Percentiles rank a stretch among this genome's conserved stretches.
These are phyloP conservation scores for Hygrophila difformis DNA, from an alignment of 257 asterid species.

Conservation along the genomic window DNA sequence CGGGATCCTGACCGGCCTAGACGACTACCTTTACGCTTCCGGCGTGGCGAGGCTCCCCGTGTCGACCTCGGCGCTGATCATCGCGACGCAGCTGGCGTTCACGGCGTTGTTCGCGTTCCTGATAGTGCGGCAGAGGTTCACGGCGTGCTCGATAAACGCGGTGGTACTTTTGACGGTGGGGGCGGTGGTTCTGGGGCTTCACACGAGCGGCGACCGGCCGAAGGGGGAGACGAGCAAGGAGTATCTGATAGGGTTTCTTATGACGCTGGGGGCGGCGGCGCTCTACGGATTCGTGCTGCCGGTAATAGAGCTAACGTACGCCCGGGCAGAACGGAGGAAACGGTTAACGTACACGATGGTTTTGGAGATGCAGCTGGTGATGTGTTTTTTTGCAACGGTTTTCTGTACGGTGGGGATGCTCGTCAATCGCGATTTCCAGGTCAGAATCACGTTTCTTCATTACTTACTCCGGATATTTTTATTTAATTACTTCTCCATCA, in stretches of 20 bases:
- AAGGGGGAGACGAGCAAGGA: constrained; percentile 27
- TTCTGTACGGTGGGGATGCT: constrained; percentile 36
- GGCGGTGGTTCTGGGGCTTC: constrained; percentile 34
- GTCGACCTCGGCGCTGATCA: constrained; percentile 29
- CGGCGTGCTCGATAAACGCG: constrained; percentile 33
- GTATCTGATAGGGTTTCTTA: constrained; percentile 26
- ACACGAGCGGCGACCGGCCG: constrained; percentile 33
- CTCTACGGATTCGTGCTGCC: constrained; percentile 33
- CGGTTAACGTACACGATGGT: constrained; percentile 18
- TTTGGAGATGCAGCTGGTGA: constrained; percentile 27
- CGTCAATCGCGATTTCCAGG: constrained; percentile 30
- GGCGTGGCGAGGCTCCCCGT: constrained; percentile 34
- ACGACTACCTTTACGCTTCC: constrained; percentile 28
- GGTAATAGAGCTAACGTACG: constrained; percentile 28
- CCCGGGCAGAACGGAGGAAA: constrained; percentile 20
- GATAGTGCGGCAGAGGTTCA: constrained; percentile 30
- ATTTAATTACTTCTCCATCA: too few species aligned
- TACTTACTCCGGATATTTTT: too few species aligned
- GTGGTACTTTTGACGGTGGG: constrained; percentile 32
- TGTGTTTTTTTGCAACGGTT: constrained; percentile 26
- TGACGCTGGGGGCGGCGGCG: constrained; percentile 40
- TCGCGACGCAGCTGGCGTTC: constrained; percentile 37
- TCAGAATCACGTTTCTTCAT: not conserved
- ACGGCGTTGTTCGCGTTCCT: constrained; percentile 31
- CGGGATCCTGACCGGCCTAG: constrained; percentile 23